Base-by-base conservation (phyloP, 1,284 basidiomycete genomes). In the Pseudozyma hubeiensis region DNA sequence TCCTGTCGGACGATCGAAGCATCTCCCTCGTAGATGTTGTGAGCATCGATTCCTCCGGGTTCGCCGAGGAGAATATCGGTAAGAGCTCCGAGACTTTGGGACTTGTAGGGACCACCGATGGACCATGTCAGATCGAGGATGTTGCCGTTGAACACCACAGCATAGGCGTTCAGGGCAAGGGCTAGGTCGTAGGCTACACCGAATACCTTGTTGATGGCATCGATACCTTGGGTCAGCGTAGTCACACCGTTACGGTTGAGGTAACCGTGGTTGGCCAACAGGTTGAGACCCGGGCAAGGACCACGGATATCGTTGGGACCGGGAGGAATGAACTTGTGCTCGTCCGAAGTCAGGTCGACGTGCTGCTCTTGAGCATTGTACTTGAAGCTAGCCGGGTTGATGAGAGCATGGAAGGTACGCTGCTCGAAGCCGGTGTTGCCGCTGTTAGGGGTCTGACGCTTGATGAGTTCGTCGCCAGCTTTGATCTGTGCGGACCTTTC, bases 131-230 rank as follows among this genome's bases (percentile, higher is more conserved):
- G 51, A 43, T 77, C 77, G 37, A 77, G 64, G 57, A 79, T 60
- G 67, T 79, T 79, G 45, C 77, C 77, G 57, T 71, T 77, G 59
- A 78, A 77, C 51, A 78, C 66, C 50, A 64, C 63, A 30, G 77
- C 77, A 52, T 78, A 78, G 57, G 71, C 77, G 34, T 59, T 67
- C 52, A 78, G 56, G 41, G 67, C 71, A 14, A 59, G 53, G 24
- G 31, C 75, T 1, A 78, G 62, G 58, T 79, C 75, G 45, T 29
- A 31, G 13, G 54, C 63, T 50, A 77, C 63, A 56, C 77, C 77
- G 40, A 71, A 79, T 9, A 79, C 77, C 19, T 62, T 61, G 43
- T 52, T 37, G 53, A 79, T 67, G 43, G 63, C 77, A 45, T 79
- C 75, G 62, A 79, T 68, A 19, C 60, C 75, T 53, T 77, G 71